Evolutionary conservation across 2,329 filamentous ascomycete species (phyloP).

Genomic region (Arthrinium puccinioides): DNA sequence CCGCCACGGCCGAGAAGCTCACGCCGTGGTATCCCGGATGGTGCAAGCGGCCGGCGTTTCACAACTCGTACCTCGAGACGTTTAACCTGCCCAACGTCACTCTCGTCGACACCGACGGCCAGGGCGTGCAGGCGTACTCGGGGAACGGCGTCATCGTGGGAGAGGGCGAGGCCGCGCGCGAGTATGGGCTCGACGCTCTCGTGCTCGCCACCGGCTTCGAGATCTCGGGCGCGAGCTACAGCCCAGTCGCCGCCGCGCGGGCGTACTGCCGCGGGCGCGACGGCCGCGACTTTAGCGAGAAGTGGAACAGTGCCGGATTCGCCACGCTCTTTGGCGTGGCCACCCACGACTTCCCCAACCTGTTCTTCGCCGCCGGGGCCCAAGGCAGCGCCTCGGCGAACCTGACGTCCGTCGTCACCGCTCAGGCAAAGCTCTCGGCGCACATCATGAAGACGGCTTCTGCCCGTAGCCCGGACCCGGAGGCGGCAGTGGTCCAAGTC

Average conservation of each 20-base stretch:
- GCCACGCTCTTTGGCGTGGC: neutral
- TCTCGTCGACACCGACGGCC: conserved; percentile 40
- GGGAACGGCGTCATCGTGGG: conserved; percentile 27
- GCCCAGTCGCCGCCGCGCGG: neutral
- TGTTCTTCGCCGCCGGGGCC: neutral
- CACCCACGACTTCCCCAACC: conserved; percentile 1
- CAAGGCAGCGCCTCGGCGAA: neutral
- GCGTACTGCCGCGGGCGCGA: neutral
- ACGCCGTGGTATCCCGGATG: conserved; percentile 43
- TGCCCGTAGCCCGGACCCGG: too few species aligned
- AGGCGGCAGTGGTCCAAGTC: neutral
- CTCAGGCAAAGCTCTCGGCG: neutral
- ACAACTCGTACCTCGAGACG: conserved; percentile 36
- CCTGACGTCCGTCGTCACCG: neutral
- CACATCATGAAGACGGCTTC: neutral
- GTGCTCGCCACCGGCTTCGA: conserved; percentile 6
- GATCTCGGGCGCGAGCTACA: neutral
- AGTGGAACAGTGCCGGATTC: conserved; percentile 1
- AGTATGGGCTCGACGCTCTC: conserved; percentile 24
- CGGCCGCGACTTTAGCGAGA: conserved; percentile 1
- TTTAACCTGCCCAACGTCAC: conserved; percentile 43
- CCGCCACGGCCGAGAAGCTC: conserved; percentile 34
- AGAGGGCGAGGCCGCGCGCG: conserved; percentile 21
- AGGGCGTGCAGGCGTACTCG: conserved; percentile 31
- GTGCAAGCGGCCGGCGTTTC: conserved; percentile 47